Conservation (phyloP, 2,329 filamentous ascomycete species). For the Geoglossum cookeanum region DNA sequence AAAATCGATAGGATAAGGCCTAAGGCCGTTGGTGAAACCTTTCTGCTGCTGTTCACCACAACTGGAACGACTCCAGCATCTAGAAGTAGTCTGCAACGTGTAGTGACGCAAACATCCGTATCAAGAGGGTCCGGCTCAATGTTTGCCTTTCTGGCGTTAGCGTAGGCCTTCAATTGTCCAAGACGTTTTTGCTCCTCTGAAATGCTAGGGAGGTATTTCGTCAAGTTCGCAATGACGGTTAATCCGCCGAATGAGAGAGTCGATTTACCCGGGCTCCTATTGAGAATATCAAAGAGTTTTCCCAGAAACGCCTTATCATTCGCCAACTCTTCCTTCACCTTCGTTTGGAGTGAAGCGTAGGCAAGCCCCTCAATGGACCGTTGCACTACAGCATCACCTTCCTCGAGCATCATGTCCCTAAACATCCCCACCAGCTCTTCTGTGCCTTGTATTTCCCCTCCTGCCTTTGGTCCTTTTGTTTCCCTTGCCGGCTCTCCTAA, state of each 20-base stretch:
- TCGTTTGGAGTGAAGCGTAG: slow-evolving; percentile 72
- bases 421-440: slow-evolving; percentile 35
- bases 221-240: slow-evolving; percentile 72
- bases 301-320: slow-evolving; percentile 49
- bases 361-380: slow-evolving; percentile 79
- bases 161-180: slow-evolving; percentile 81
- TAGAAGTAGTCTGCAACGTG: slow-evolving; percentile 60
- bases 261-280: slow-evolving; percentile 39
- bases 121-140: slow-evolving; percentile 46
- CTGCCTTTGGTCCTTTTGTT: slow-evolving; percentile 15
- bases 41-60: slow-evolving; percentile 56
- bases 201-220: slow-evolving; percentile 54
- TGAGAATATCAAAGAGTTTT: slow-evolving; percentile 45
- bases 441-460: slow-evolving; percentile 24
- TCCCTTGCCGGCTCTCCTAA: slow-evolving; percentile 10
- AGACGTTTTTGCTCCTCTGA: slow-evolving; percentile 89
- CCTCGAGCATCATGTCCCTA: slow-evolving; percentile 24
- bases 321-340: slow-evolving; percentile 64
- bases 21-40: slow-evolving; percentile 49
- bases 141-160: slow-evolving; percentile 52
- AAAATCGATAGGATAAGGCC: slow-evolving; percentile 59
- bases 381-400: slow-evolving; percentile 36
- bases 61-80: slow-evolving; percentile 60
- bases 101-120: slow-evolving; percentile 54
- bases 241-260: slow-evolving; percentile 68